These are phyloP conservation scores for Chalaropsis ovoidea DNA, from an alignment of 2,329 filamentous ascomycete genomes.

Conservation along the genomic window DNA sequence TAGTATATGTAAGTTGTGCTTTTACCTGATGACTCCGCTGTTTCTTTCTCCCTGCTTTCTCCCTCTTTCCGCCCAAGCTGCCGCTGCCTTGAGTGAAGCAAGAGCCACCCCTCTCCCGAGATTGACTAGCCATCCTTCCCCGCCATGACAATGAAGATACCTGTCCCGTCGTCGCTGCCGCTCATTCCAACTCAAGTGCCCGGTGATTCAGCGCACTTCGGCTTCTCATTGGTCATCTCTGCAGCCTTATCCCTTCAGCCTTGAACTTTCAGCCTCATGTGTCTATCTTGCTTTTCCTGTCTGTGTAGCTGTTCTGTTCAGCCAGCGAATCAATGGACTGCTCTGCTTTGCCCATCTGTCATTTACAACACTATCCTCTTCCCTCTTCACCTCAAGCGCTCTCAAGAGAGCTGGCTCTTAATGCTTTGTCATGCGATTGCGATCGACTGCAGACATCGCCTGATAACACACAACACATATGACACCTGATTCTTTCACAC, in stretches of 20 bases:
- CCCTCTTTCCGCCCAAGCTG: neutral
- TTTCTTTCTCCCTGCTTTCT: neutral
- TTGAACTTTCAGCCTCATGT: constrained; percentile 3
- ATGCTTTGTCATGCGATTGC: neutral
- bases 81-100: neutral
- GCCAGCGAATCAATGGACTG: neutral
- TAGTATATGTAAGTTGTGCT: constrained; percentile 5
- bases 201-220: neutral
- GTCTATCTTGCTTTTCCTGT: neutral
- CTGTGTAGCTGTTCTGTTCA: neutral
- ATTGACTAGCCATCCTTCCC: neutral
- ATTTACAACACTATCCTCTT: neutral
- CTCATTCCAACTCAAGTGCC: neutral
- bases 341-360: neutral
- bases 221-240: neutral
- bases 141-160: neutral
- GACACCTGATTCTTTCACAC: no score
- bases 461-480: neutral
- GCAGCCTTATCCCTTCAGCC: constrained; percentile 8
- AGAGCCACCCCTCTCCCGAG: neutral
- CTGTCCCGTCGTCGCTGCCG: neutral
- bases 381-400: neutral
- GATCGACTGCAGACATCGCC: neutral
- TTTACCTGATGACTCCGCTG: neutral
- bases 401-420: neutral